These are phyloP conservation scores for Hypoxylon fuscum DNA, from an alignment of 495 filamentous ascomycete genomes.

Conservation along the genomic window DNA sequence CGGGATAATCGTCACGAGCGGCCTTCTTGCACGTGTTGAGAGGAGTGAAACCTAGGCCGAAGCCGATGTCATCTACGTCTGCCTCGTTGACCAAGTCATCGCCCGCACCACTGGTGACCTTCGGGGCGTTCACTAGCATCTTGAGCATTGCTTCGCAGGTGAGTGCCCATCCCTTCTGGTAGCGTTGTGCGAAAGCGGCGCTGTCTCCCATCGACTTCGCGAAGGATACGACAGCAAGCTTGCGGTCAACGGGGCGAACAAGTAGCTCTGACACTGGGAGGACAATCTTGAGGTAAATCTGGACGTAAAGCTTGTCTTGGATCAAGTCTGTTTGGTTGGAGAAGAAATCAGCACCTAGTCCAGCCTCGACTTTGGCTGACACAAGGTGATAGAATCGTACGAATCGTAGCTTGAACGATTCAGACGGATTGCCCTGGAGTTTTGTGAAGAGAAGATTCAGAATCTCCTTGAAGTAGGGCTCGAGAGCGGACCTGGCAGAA, in stretches of 20 bases:
- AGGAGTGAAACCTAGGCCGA: constrained; percentile 91
- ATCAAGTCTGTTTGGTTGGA: constrained; percentile 81
- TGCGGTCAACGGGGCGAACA: constrained; percentile 86
- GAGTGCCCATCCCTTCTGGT: constrained; percentile 87
- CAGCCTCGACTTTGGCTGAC: constrained; percentile 74
- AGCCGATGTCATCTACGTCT: constrained; percentile 92
- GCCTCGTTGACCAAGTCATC: constrained; percentile 83
- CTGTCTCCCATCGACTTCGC: constrained; percentile 90
- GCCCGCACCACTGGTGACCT: constrained; percentile 65
- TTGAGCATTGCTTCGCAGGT: constrained; percentile 87
- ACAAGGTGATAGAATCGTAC: constrained; percentile 93
- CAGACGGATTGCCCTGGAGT: constrained; percentile 78
- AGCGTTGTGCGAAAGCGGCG: constrained; percentile 75
- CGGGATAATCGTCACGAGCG: constrained; percentile 78
- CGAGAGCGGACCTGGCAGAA: constrained; percentile 63
- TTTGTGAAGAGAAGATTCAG: constrained; percentile 83
- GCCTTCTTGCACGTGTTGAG: constrained; percentile 83
- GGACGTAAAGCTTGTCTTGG: constrained; percentile 81
- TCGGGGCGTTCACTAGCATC: constrained; percentile 85
- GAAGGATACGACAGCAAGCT: constrained; percentile 89
- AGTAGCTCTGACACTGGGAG: constrained; percentile 88
- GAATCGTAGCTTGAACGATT: constrained; percentile 82
- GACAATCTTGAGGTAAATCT: constrained; percentile 84
- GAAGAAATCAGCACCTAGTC: constrained; percentile 89
- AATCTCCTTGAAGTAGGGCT: constrained; percentile 81